phyloP scores from a whole-genome alignment of 495 filamentous ascomycete species.

The Aspergillus biplanus region DNA sequence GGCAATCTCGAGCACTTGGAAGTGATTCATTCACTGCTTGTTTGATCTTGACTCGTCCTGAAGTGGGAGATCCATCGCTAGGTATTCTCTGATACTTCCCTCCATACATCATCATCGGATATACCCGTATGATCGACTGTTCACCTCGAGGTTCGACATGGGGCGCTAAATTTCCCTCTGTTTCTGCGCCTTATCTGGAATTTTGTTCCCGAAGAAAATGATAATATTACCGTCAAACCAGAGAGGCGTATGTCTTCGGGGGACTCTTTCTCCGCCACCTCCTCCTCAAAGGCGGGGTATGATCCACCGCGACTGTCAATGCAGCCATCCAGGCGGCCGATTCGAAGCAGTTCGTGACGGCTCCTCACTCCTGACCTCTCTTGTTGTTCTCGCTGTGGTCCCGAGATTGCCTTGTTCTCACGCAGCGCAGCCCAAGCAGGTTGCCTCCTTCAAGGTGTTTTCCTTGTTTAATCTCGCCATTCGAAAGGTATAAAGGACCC shows the following conservation, averaged over 20 bases:
- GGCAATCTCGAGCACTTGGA: too few relatives aligned
- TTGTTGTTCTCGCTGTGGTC: neutral
- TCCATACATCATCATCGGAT: slow-evolving; percentile 1
- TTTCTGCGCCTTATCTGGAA: neutral
- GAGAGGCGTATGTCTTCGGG: slow-evolving; percentile 15
- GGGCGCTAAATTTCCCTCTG: neutral
- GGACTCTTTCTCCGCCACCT: slow-evolving; percentile 28
- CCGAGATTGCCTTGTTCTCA: slow-evolving; percentile 12
- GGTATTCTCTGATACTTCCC: neutral
- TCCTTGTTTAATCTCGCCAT: slow-evolving; percentile 3
- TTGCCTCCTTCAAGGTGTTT: slow-evolving; percentile 20
- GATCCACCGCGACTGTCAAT: slow-evolving; percentile 15
- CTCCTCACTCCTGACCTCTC: neutral
- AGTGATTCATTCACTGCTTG: neutral
- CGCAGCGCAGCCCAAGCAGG: slow-evolving; percentile 7
- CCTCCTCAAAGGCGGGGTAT: slow-evolving; percentile 32
- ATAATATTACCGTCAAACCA: neutral
- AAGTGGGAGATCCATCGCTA: neutral
- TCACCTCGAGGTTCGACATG: neutral
- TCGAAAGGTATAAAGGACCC: too few relatives aligned
- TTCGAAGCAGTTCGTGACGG: neutral
- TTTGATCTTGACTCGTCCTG: neutral
- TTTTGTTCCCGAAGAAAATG: slow-evolving; percentile 18
- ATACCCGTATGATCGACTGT: slow-evolving; percentile 2
- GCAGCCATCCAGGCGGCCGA: neutral